A percentile compares a stretch with the other conserved stretches of the same genome.
phyloP scores from a whole-genome alignment of 352 stramenopile genomes.

The Phytophthora fragariaefolia region DNA sequence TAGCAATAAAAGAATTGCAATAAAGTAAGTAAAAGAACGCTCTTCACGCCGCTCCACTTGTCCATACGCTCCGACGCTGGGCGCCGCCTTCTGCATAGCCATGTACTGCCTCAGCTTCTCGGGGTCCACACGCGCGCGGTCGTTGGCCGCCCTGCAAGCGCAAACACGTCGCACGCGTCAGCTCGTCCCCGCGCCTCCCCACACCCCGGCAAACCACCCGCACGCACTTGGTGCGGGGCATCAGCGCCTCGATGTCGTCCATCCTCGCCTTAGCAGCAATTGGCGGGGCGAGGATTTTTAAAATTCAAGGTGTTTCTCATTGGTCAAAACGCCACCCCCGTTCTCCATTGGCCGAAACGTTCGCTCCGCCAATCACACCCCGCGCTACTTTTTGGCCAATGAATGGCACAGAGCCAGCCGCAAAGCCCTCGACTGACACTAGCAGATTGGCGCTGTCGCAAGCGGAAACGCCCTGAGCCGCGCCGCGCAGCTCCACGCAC shows the following conservation, averaged over 20 bases:
- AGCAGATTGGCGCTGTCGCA: conserved; percentile 24
- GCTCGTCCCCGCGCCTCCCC: not conserved
- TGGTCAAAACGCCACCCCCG: not conserved
- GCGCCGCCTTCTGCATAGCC: conserved; percentile 43
- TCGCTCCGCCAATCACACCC: too few species aligned
- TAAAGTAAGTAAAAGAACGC: conserved; percentile 1
- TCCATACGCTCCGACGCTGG: conserved; percentile 37
- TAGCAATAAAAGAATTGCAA: conserved; percentile 8
- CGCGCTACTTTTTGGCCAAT: too few species aligned
- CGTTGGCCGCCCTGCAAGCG: conserved; percentile 46
- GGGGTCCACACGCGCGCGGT: conserved; percentile 53
- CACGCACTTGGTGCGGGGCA: conserved; percentile 76
- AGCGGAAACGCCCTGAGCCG: not conserved
- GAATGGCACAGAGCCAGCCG: conserved; percentile 26
- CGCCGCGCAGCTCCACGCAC: too few species aligned
- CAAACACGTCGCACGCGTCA: not conserved
- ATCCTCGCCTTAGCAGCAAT: conserved; percentile 7
- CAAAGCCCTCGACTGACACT: conserved; percentile 17
- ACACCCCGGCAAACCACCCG: too few species aligned
- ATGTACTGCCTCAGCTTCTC: conserved; percentile 72
- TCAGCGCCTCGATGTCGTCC: conserved; percentile 71
- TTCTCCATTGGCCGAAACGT: conserved; percentile 23
- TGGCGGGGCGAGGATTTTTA: conserved; percentile 7
- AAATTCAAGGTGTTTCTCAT: conserved; percentile 29
- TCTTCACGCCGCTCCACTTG: not conserved